Percentiles rank a stretch among this genome's conserved stretches.
phyloP scores from a whole-genome alignment of 805 yeast genomes.

The Myxozyma melibiosi region DNA sequence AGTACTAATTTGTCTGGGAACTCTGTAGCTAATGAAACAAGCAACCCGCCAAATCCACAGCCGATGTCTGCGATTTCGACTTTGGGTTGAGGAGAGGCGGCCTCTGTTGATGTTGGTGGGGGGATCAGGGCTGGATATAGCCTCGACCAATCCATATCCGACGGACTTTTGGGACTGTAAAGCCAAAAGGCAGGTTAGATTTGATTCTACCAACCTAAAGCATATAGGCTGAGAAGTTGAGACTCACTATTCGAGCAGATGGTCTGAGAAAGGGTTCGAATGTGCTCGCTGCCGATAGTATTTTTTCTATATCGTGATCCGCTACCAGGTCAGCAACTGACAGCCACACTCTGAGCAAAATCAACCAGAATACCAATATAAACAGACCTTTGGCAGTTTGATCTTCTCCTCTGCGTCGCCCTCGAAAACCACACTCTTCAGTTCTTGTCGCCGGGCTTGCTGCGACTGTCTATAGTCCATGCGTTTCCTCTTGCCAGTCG shows the following conservation, averaged over 20 bases:
- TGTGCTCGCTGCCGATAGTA: conserved; percentile 97
- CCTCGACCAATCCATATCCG: conserved; percentile 81
- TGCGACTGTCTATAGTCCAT: conserved; percentile 48
- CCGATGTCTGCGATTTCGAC: conserved; percentile 96
- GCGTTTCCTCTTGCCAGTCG: conserved; percentile 38
- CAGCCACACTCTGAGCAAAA: background rate
- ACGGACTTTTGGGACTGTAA: conserved; percentile 68
- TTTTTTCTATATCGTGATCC: conserved; percentile 49
- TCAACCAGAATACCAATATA: background rate
- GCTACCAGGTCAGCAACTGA: background rate
- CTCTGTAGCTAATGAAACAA: conserved; percentile 74
- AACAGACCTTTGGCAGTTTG: conserved; percentile 26
- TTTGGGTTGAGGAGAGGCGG: conserved; percentile 37
- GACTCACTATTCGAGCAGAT: conserved; percentile 69
- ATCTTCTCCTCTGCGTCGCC: conserved; percentile 26
- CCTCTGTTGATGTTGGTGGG: conserved; percentile 37
- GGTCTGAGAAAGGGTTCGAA: conserved; percentile 96
- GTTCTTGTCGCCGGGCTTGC: conserved; percentile 51
- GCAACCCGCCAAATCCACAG: conserved; percentile 94
- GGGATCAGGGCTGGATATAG: conserved; percentile 63
- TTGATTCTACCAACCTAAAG: background rate
- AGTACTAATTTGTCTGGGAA: conserved; percentile 74
- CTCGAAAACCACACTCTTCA: conserved; percentile 52
- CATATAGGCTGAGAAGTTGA: background rate
- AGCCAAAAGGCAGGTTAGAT: background rate